phyloP scores from a whole-genome alignment of 441 rosid genomes.

The Syzygium malaccense region DNA sequence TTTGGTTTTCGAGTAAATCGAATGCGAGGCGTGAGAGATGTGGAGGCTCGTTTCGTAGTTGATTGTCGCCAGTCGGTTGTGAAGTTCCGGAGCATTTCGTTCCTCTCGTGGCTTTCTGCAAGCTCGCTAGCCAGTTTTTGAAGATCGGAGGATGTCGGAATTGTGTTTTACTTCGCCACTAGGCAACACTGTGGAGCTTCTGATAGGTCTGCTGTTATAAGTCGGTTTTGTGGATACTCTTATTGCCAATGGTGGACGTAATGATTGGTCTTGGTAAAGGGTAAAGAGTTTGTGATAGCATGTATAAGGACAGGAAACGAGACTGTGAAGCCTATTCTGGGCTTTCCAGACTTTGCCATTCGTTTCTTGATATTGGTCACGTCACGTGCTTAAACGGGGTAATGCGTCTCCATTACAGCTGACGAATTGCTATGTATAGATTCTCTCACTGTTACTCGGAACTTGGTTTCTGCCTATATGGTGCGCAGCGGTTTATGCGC shows the following conservation, averaged over 20 bases:
- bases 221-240: background rate
- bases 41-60: background rate
- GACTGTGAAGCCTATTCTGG: background rate
- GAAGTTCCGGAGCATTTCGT: background rate
- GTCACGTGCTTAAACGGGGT: background rate
- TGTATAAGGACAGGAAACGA: background rate
- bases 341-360: background rate
- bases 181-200: background rate
- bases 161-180: background rate
- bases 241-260: background rate
- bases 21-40: background rate
- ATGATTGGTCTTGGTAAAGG: background rate
- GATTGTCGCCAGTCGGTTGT: background rate
- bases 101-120: background rate
- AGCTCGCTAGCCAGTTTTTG: background rate
- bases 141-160: background rate
- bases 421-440: background rate
- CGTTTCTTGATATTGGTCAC: background rate
- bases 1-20: background rate
- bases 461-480: background rate
- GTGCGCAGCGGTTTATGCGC: background rate
- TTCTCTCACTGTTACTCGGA: background rate
- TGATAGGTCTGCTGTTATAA: background rate
- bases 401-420: background rate
- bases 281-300: background rate